Conservation (phyloP, 2,329 filamentous ascomycete species). For the Fusarium guadeloupense region DNA sequence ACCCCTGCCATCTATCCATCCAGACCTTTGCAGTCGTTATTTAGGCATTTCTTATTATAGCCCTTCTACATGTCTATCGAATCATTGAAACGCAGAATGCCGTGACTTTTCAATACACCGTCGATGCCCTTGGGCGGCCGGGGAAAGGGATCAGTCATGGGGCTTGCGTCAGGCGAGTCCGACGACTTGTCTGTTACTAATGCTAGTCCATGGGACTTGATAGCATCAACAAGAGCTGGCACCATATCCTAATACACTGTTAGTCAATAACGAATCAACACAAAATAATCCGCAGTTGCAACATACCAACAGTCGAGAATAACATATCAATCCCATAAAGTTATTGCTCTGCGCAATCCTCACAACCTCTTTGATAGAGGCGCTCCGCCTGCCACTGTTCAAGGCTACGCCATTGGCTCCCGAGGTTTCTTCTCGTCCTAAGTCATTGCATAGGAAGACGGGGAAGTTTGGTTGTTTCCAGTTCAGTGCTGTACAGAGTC, state of each 20-base stretch:
- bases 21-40: conserved; percentile 25
- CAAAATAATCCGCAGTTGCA: neutral
- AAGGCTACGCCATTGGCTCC: conserved; percentile 50
- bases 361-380: conserved; percentile 94
- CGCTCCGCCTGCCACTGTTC: conserved; percentile 75
- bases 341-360: conserved; percentile 95
- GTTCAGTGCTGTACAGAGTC: conserved; percentile 91
- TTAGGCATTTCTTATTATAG: conserved; percentile 37
- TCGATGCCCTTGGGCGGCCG: conserved; percentile 83
- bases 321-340: conserved; percentile 96
- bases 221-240: conserved; percentile 88
- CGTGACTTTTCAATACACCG: conserved; percentile 84
- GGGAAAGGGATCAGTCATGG: conserved; percentile 61
- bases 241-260: conserved; percentile 77
- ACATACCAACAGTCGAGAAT: conserved; percentile 83
- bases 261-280: neutral
- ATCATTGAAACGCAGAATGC: conserved; percentile 91
- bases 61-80: conserved; percentile 74
- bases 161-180: conserved; percentile 55
- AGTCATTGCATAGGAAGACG: conserved; percentile 92
- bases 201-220: conserved; percentile 93
- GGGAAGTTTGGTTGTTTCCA: conserved; percentile 99
- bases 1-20: conserved; percentile 29
- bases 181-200: conserved; percentile 88
- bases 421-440: conserved; percentile 69